Evolutionary conservation across 2,329 filamentous ascomycete genomes (phyloP).

Genomic region (Beauveria australis): DNA sequence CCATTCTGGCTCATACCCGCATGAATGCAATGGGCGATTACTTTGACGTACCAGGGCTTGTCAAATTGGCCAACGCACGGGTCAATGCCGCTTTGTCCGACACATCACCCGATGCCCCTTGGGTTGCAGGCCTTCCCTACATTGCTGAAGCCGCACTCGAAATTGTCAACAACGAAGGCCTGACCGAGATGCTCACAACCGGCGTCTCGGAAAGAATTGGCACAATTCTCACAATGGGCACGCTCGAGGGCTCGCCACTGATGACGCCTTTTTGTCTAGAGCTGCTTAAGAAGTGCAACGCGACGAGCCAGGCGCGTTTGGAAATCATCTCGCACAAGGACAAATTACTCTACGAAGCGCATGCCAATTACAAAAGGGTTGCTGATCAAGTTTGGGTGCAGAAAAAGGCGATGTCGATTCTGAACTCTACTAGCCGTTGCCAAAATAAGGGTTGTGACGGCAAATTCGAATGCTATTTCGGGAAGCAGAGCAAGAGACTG

Average conservation of each 20-base stretch:
- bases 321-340: neutral
- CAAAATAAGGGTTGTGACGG: neutral
- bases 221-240: neutral
- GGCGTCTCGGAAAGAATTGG: neutral
- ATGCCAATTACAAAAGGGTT: neutral
- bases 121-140: neutral
- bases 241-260: neutral
- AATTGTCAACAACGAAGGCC: neutral
- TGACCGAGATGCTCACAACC: neutral
- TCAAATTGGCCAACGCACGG: neutral
- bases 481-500: neutral
- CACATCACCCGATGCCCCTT: neutral
- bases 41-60: neutral
- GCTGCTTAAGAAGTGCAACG: neutral
- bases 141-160: neutral
- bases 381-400: neutral
- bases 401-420: neutral
- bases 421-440: neutral
- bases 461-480: neutral
- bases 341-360: neutral
- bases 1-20: neutral
- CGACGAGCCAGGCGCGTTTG: neutral
- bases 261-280: neutral
- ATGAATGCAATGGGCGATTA: constrained; percentile 1
- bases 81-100: neutral